A percentile compares a stretch with the other conserved stretches of the same genome.
Evolutionary conservation across 768 basidiomycete species (phyloP).

Genomic region (Russula emetica): DNA sequence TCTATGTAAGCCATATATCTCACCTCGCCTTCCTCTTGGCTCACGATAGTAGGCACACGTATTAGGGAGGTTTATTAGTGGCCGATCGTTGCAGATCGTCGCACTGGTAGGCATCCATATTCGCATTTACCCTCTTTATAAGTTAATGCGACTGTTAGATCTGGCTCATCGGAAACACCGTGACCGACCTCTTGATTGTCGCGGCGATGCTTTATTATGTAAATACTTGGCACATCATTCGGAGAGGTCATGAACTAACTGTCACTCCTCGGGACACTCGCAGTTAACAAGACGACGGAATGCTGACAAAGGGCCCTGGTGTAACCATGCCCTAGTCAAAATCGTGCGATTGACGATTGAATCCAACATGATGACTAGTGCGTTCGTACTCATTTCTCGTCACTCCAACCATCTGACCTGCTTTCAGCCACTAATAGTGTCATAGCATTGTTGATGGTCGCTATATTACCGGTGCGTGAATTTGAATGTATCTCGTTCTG

Average conservation of each 20-base stretch:
- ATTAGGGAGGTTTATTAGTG: neutral
- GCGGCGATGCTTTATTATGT: slow-evolving; percentile 7
- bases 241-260: neutral
- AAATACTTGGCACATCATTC: neutral
- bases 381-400: neutral
- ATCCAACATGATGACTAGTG: slow-evolving; percentile 12
- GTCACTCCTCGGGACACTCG: neutral
- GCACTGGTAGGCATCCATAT: neutral
- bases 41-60: neutral
- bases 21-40: neutral
- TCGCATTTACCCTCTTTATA: too few species aligned
- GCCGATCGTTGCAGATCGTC: neutral
- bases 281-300: neutral
- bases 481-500: too few species aligned
- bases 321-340: neutral
- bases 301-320: neutral
- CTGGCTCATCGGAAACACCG: neutral
- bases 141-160: neutral
- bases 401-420: neutral
- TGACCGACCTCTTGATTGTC: slow-evolving; percentile 1
- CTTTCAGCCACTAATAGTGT: neutral
- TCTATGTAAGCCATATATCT: slow-evolving; percentile 3
- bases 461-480: slow-evolving; percentile 5
- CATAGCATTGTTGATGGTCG: neutral
- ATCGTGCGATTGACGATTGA: slow-evolving; percentile 12